phyloP scores from a whole-genome alignment of 2,329 filamentous ascomycete species.

The Verticillium tricorpus region DNA sequence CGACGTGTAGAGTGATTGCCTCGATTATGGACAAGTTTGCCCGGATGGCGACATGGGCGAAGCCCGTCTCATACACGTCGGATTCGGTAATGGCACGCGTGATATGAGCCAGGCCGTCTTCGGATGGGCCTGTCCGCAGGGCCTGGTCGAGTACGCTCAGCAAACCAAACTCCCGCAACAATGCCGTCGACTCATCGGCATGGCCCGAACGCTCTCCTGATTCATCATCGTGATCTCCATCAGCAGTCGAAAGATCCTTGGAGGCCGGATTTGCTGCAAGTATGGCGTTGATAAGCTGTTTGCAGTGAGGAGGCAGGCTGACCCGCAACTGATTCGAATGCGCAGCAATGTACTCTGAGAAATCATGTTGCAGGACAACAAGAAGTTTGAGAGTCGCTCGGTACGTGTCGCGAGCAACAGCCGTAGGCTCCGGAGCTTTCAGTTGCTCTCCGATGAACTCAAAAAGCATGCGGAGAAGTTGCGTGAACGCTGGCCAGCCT shows the following conservation, averaged over 20 bases:
- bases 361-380: slow-evolving; percentile 86
- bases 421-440: slow-evolving; percentile 65
- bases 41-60: slow-evolving; percentile 61
- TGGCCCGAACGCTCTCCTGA: slow-evolving; percentile 63
- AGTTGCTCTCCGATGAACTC: slow-evolving; percentile 74
- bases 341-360: slow-evolving; percentile 85
- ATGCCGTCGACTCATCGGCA: slow-evolving; percentile 56
- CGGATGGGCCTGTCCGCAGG: slow-evolving; percentile 57
- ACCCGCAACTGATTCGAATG: slow-evolving; percentile 81
- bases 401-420: slow-evolving; percentile 77
- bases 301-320: slow-evolving; percentile 76
- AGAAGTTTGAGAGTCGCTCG: slow-evolving; percentile 78
- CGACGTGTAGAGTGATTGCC: slow-evolving; percentile 79
- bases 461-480: slow-evolving; percentile 68
- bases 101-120: slow-evolving; percentile 73
- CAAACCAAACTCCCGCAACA: slow-evolving; percentile 50
- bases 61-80: slow-evolving; percentile 53
- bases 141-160: slow-evolving; percentile 56
- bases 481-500: slow-evolving; percentile 74
- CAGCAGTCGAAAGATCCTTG: not conserved
- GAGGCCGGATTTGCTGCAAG: slow-evolving; percentile 70
- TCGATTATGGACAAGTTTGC: slow-evolving; percentile 72
- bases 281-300: slow-evolving; percentile 84
- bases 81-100: slow-evolving; percentile 65
- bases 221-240: slow-evolving; percentile 47